Evolutionary conservation across 2,329 filamentous ascomycete genomes (phyloP).

Genomic region (Torrubiella hemipterigena): DNA sequence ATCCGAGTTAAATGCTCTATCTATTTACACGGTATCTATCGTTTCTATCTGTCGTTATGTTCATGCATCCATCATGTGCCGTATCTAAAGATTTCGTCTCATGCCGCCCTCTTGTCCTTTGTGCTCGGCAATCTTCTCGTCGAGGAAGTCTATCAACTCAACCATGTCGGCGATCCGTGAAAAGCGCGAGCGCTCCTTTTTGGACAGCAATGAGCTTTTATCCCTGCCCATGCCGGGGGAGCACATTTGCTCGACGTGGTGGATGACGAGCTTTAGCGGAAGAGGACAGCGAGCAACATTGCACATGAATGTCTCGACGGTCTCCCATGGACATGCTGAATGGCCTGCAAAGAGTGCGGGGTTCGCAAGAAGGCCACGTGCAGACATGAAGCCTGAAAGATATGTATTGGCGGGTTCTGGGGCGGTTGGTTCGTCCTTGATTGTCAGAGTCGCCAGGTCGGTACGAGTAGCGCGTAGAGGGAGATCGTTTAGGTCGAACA

Average conservation of each 20-base stretch:
- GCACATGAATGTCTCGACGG: conserved; percentile 50
- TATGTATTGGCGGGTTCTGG: conserved; percentile 29
- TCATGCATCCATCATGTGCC: not conserved
- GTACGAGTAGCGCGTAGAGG: conserved; percentile 24
- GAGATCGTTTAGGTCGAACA: conserved; percentile 43
- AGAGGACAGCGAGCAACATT: conserved; percentile 44
- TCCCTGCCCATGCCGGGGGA: conserved; percentile 41
- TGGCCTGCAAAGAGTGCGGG: conserved; percentile 52
- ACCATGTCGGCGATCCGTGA: conserved; percentile 38
- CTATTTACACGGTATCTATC: conserved; percentile 1
- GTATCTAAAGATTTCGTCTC: conserved; percentile 20
- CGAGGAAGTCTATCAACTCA: conserved; percentile 49
- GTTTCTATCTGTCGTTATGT: not conserved
- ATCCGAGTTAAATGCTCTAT: too few species aligned
- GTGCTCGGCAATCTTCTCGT: conserved; percentile 31
- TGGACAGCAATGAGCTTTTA: conserved; percentile 40
- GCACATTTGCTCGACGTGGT: conserved; percentile 58
- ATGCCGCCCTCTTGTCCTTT: conserved; percentile 17
- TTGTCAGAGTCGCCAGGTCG: conserved; percentile 18
- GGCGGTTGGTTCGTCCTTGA: conserved; percentile 13
- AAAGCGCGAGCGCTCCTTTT: conserved; percentile 40
- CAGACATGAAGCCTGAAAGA: conserved; percentile 56
- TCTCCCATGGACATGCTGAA: conserved; percentile 47
- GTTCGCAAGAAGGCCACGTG: conserved; percentile 54
- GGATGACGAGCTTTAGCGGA: conserved; percentile 50